Percentiles rank a stretch among this genome's conserved stretches.
phyloP scores from a whole-genome alignment of 164 flowering plant genomes.

The Warburgia ugandensis region DNA sequence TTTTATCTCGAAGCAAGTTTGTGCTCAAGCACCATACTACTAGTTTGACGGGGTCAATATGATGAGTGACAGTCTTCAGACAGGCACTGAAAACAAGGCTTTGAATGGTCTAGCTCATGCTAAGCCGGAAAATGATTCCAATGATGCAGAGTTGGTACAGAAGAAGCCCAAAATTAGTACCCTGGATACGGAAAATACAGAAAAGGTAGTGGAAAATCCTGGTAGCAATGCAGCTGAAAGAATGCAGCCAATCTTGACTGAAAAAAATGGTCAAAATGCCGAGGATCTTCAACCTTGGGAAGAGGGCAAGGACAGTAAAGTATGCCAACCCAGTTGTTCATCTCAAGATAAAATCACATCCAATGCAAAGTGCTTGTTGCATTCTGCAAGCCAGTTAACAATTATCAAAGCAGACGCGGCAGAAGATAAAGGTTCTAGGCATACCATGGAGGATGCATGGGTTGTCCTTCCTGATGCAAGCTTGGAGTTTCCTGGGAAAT shows the following conservation, averaged over 20 bases:
- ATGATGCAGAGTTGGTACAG: conserved; percentile 5
- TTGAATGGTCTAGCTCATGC: conserved; percentile 4
- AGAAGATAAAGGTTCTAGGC: conserved; percentile 87
- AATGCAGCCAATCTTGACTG: conserved; percentile 1
- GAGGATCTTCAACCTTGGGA: background rate
- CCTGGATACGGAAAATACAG: conserved; percentile 4
- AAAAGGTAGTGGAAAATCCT: conserved; percentile 10
- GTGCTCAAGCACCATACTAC: too few species aligned
- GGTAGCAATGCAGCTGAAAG: background rate
- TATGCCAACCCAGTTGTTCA: conserved; percentile 1
- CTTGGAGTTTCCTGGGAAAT: conserved; percentile 39
- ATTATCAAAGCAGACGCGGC: conserved; percentile 67
- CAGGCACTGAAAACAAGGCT: background rate
- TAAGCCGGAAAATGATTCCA: conserved; percentile 14
- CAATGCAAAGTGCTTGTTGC: conserved; percentile 1
- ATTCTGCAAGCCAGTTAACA: too few species aligned
- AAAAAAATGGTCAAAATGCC: background rate
- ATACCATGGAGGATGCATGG: conserved; percentile 85
- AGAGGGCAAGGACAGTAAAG: conserved; percentile 4
- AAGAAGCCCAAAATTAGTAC: conserved; percentile 19
- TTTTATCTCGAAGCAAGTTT: too few species aligned
- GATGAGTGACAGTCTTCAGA: conserved; percentile 9
- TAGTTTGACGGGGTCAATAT: too few species aligned
- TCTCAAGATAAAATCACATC: conserved; percentile 1
- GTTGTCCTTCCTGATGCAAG: conserved; percentile 57